Evolutionary conservation across 208 protist genomes (phyloP), one percentile per base, ranked within the genome.

Genomic region (Crithidia mellificae): DNA sequence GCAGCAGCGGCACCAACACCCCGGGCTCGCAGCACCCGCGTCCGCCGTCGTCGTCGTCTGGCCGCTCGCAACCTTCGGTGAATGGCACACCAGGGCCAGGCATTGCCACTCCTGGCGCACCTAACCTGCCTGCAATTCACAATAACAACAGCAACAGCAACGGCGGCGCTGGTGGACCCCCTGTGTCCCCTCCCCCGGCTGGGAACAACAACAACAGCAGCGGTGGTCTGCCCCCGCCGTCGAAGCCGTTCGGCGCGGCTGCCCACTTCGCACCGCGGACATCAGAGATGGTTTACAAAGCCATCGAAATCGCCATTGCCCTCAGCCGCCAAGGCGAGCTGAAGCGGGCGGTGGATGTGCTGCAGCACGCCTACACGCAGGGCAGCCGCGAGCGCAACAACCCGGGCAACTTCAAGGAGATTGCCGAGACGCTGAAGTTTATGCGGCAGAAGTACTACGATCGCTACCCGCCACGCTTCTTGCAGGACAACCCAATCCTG

Each of bases 401-500:
- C 51, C 81, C 86, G 20, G 62, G 65, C 55, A 94, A 90, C 68
- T 90, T 90, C 63, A 74, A 81, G 27, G 68, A 76, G 20, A 84
- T 93, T 57, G 69, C 81, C 25, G 80, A 84, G 43, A 82, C 83
- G 46, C 81, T 95, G 62, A 54, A 66, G 54, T 66, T 85, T 50
- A 80, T 91, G 72, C 83, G 85, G 11, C 22, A 80, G 68, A 76
- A 74, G 30, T 80, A 80, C 53, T 80, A 80, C 68, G 58, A 57
- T n/a, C 62, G 65, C n/a, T 77, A 83, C 57, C 84, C 81, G 20
- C 87, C 85, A 2, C 78, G 87, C 46, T 92, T 92, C 51, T 62
- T 94, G 50, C 91, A 96, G 59, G 88, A 96, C 70, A 96, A 96
- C 64, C 75, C 80, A 22, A 61, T 91, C n/a, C 54, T 89, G 27